Percentiles rank a stretch among this genome's conserved stretches.
These are phyloP conservation scores for Cladosporium halotolerans DNA, from an alignment of 2,329 filamentous ascomycete genomes.

Conservation along the genomic window DNA sequence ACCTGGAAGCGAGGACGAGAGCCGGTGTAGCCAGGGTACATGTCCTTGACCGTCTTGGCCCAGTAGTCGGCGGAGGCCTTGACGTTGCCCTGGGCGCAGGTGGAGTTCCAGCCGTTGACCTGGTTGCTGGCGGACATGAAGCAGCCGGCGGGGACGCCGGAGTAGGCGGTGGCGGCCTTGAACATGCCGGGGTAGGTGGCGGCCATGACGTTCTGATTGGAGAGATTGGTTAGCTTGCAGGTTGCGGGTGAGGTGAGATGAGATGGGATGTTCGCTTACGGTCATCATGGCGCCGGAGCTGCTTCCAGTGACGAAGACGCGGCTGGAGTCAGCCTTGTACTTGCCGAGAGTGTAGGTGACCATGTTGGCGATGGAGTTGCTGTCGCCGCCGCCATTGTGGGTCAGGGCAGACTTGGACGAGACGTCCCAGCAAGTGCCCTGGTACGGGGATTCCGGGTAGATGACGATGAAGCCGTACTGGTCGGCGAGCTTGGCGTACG, in stretches of 20 bases:
- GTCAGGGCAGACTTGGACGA: constrained; percentile 48
- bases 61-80: constrained; percentile 43
- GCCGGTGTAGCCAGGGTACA: constrained; percentile 48
- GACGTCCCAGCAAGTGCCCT: constrained; percentile 55
- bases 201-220: constrained; percentile 39
- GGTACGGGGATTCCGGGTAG: constrained; percentile 49
- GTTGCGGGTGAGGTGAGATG: no score
- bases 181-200: constrained; percentile 50
- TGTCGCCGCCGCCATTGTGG: constrained; percentile 53
- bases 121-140: constrained; percentile 41
- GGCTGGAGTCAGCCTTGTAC: constrained; percentile 47
- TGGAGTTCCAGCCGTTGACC: constrained; percentile 46
- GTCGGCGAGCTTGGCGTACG: constrained; percentile 50
- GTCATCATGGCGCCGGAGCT: constrained; percentile 54
- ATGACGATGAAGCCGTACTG: constrained; percentile 54
- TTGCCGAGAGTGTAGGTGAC: constrained; percentile 48
- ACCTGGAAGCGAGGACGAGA: constrained; percentile 51
- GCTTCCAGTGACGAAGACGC: constrained; percentile 51
- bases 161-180: constrained; percentile 45
- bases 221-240: constrained; percentile 9
- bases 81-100: constrained; percentile 46
- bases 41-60: constrained; percentile 42
- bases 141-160: constrained; percentile 51
- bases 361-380: constrained; percentile 54
- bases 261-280: constrained; percentile 15